These are phyloP conservation scores for Pichia californica DNA, from an alignment of 805 yeast species.

Conservation along the genomic window DNA sequence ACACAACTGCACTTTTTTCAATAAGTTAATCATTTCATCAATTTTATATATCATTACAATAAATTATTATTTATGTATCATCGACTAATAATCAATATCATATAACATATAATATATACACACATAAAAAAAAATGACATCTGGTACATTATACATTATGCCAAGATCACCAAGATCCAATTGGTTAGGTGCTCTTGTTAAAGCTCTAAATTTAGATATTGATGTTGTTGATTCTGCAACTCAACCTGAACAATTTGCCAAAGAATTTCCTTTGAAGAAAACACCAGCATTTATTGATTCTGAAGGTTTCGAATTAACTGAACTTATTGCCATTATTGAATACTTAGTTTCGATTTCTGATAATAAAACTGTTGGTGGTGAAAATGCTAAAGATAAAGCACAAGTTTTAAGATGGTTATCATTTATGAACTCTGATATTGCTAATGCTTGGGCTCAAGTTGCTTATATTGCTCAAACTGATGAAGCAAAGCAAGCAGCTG, in stretches of 20 bases:
- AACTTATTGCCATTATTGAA: slow-evolving; percentile 53
- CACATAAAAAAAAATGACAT: neutral
- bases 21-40: too few species aligned
- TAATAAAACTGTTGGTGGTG: slow-evolving; percentile 43
- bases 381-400: slow-evolving; percentile 53
- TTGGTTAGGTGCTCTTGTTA: slow-evolving; percentile 41
- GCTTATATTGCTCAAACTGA: slow-evolving; percentile 19
- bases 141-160: neutral
- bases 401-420: slow-evolving; percentile 71
- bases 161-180: slow-evolving; percentile 28
- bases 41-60: too few species aligned
- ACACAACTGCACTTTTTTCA: too few species aligned
- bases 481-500: neutral
- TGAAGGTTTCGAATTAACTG: slow-evolving; percentile 59
- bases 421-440: slow-evolving; percentile 54
- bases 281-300: slow-evolving; percentile 59
- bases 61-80: too few species aligned
- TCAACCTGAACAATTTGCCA: slow-evolving; percentile 34
- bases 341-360: slow-evolving; percentile 36
- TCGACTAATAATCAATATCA: too few species aligned
- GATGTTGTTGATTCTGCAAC: slow-evolving; percentile 34
- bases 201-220: slow-evolving; percentile 50
- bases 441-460: neutral
- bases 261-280: slow-evolving; percentile 54
- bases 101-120: too few species aligned